phyloP scores from a whole-genome alignment of 2,329 filamentous ascomycete species.

The Neophaeococcomyces mojaviensis region DNA sequence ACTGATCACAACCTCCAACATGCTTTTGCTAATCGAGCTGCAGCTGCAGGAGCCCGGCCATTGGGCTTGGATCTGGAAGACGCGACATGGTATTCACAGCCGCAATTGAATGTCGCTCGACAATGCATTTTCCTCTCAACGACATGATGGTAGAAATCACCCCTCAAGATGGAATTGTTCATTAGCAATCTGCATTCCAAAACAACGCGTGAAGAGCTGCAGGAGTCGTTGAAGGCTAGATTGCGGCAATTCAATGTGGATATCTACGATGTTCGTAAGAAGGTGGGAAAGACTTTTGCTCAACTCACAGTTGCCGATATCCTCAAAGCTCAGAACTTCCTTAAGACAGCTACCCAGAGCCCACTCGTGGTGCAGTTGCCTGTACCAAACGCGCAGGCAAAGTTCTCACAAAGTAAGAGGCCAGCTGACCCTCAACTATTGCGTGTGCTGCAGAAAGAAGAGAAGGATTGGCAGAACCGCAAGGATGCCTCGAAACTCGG shows the following conservation, averaged over 20 bases:
- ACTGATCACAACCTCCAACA: too few species aligned
- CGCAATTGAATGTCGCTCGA: too few species aligned
- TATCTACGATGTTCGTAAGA: slow-evolving; percentile 40
- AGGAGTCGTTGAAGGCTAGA: slow-evolving; percentile 32
- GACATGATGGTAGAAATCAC: too few species aligned
- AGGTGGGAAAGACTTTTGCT: slow-evolving; percentile 33
- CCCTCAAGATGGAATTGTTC: slow-evolving; percentile 49
- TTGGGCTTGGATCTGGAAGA: too few species aligned
- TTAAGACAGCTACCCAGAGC: slow-evolving; percentile 26
- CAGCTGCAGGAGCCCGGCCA: too few species aligned
- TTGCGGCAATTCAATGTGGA: slow-evolving; percentile 34
- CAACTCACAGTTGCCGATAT: slow-evolving; percentile 40
- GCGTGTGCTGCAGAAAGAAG: slow-evolving; percentile 1
- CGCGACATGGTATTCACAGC: too few species aligned
- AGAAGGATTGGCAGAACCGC: not conserved
- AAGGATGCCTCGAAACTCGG: slow-evolving; percentile 24
- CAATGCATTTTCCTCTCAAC: too few species aligned
- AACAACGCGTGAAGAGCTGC: slow-evolving; percentile 36
- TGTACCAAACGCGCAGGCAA: slow-evolving; percentile 19
- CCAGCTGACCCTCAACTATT: slow-evolving; percentile 31
- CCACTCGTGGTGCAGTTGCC: slow-evolving; percentile 11
- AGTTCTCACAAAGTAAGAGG: slow-evolving; percentile 30
- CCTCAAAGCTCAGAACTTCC: slow-evolving; percentile 37
- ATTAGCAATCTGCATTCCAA: slow-evolving; percentile 36
- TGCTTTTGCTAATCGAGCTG: too few species aligned